Base-by-base conservation (phyloP, 139 green algal species). In the Spirogloea muscicola region DNA sequence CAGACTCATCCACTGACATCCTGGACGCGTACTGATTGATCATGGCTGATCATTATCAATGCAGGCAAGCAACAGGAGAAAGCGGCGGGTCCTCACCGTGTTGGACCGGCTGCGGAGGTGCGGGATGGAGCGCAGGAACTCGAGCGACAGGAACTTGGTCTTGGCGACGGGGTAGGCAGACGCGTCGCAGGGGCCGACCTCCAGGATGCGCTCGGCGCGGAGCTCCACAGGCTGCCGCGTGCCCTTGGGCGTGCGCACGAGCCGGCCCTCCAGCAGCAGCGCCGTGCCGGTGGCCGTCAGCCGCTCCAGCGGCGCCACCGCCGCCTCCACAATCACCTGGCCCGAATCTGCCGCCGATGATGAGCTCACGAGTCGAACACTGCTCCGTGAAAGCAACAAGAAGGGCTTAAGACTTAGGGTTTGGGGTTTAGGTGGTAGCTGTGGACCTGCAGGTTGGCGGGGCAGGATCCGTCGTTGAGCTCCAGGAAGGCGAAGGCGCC, bases 401-500 rank as follows among this genome's bases (percentile, higher is more conserved):
- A n/a, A n/a, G n/a, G n/a, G n/a, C n/a, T n/a, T n/a, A n/a, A n/a
- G n/a, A n/a, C n/a, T n/a, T n/a, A n/a, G n/a, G n/a, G n/a, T n/a
- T n/a, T n/a, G n/a, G n/a, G n/a, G n/a, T n/a, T n/a, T n/a, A n/a
- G n/a, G n/a, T n/a, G n/a, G n/a, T n/a, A n/a, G n/a, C n/a, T n/a
- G n/a, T n/a, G 25, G 34, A 82, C 75, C 89, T 99, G 94, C 31
- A 99, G 76, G 81, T 90, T 96, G 36, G 87, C 79, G 58, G 95
- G 91, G 58, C 79, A 87, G 60, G 85, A 91, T 79, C 95, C 95
- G 81, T 99, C 95, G 78, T 97, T 98, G 79, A 99, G 69, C 67
- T 98, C 92, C n/a, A 99, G 69, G 74, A 99, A 99, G 18, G 87
- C 90, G 83, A 96, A 97, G 1, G 88, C 84, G 25, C 93, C 94